Evolutionary conservation across 2,329 filamentous ascomycete genomes (phyloP).

Genomic region (Diaporthe humulicola): DNA sequence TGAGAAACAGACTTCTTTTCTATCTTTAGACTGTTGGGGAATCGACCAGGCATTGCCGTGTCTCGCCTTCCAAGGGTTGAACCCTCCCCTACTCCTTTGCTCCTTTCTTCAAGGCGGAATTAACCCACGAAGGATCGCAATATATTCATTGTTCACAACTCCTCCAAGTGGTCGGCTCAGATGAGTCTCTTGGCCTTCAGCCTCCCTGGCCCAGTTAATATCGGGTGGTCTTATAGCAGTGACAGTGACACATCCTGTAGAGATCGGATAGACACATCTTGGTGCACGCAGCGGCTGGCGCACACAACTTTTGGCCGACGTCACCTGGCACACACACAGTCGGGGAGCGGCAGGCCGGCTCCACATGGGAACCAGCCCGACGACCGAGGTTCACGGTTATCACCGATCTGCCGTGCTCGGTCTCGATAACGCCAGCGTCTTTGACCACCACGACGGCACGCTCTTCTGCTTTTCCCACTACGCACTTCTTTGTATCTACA

Average conservation of each 20-base stretch:
- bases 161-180: neutral
- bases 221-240: neutral
- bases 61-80: neutral
- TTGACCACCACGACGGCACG: neutral
- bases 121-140: neutral
- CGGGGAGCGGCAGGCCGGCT: constrained; percentile 29
- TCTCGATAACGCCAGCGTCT: constrained; percentile 24
- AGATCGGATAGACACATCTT: constrained; percentile 19
- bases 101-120: neutral
- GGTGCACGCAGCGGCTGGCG: constrained; percentile 1
- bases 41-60: neutral
- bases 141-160: neutral
- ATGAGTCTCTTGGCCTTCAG: neutral
- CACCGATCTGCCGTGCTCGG: constrained; percentile 17
- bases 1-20: neutral
- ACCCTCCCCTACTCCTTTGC: too few species aligned
- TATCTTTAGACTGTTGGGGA: constrained; percentile 8
- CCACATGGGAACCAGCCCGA: constrained; percentile 32
- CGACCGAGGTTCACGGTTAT: constrained; percentile 36
- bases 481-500: neutral
- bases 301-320: neutral
- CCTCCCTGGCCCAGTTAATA: neutral
- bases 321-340: constrained; percentile 4
- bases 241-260: neutral
- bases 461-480: neutral